Base-by-base conservation (phyloP, 164 flowering plant species). In the Chloranthus sessilifolius region DNA sequence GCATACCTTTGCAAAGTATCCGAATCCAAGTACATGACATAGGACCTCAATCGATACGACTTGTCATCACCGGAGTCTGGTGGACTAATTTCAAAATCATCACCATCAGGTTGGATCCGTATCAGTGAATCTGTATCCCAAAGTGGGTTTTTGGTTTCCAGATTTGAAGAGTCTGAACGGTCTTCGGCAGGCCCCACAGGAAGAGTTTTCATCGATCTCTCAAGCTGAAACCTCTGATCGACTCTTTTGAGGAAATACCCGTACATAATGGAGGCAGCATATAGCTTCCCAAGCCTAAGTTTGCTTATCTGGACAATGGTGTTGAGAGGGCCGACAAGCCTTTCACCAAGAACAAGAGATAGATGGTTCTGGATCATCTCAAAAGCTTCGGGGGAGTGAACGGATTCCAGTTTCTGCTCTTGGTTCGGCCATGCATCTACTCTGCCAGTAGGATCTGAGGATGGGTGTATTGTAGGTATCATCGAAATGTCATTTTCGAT, bases 191-290 rank as follows among this genome's bases (percentile, higher is more conserved):
- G 61, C 24, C 65, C 75, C 43, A 65, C 65, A 0, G 97, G 86
- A 55, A 82, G 92, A 7, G 83, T 79, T 47, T 76, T 77, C 90
- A 86, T 75, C 28, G 80, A 64, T 70, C 82, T 73, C 61, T 88
- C 98, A 0, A 91, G 82, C 63, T 88, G 96, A 54, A 72, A 91
- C 43, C 96, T 73, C 52, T 80, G 62, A 58, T 91, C 96, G 43
- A 91, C 98, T 69, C 96, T 68, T 64, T 70, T 76, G 4, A 91
- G 90, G 61, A 91, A 91, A 56, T 91, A 91, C 19, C 96, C 98
- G 45, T 91, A 88, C 94, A 91, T 88, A 27, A 85, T 80, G 11
- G 98, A 88, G 39, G 98, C 96, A 51, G 98, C 98, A 61, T 91
- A 91, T 6, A 91, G 78, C 78, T 91, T 91, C 22, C 98, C 98